Conservation (phyloP, 176 grass and related monocot genomes). For the Thalia dealbata region DNA sequence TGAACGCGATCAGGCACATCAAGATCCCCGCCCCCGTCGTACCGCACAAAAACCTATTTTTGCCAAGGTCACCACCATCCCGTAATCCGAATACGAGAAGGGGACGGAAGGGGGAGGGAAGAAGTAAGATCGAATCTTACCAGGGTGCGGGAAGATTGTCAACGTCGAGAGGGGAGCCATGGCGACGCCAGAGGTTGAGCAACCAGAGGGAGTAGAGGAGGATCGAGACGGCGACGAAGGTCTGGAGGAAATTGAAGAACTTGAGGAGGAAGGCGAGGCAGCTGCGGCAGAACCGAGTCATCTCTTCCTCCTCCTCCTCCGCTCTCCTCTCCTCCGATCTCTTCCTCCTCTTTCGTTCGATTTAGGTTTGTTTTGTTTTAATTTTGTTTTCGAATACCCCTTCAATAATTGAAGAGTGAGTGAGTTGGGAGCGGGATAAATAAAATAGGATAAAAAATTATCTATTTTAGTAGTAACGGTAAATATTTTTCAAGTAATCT, state of each 20-base stretch:
- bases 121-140: constrained; percentile 17
- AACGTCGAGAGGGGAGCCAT: constrained; percentile 24
- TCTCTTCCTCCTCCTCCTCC: constrained; percentile 1
- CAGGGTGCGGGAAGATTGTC: constrained; percentile 37
- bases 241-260: constrained; percentile 49
- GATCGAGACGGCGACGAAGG: constrained; percentile 38
- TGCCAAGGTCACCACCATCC: neutral
- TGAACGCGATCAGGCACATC: constrained; percentile 37
- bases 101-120: neutral
- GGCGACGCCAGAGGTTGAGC: constrained; percentile 41
- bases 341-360: neutral
- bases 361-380: neutral
- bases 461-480: neutral
- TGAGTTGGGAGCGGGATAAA: neutral
- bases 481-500: constrained; percentile 27
- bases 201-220: constrained; percentile 47
- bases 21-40: constrained; percentile 32
- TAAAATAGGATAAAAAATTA: neutral
- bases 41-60: constrained; percentile 31
- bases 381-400: neutral
- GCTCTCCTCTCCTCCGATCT: neutral
- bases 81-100: neutral
- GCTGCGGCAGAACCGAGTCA: constrained; percentile 24
- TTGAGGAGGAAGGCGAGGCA: constrained; percentile 46
- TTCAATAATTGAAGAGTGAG: neutral